Conservation (phyloP, 116 monocot species). For the Phalaenopsis hybrid region DNA sequence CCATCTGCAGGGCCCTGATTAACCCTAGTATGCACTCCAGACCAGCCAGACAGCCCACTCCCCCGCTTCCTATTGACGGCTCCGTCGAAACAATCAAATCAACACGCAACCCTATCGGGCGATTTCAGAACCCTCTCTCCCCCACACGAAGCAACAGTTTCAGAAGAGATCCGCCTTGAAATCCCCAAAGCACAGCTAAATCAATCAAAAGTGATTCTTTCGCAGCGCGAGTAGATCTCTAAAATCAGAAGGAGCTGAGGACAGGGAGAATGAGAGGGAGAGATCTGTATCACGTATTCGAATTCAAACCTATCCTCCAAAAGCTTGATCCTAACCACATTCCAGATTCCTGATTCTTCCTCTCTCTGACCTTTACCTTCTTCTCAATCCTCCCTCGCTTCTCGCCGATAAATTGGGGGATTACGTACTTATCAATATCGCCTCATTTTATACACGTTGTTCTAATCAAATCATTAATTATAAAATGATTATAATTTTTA, state of each 20-base stretch:
- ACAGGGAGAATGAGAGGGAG: too few species aligned
- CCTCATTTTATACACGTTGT: too few species aligned
- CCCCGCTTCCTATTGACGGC: slow-evolving; percentile 3
- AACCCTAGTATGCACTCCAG: slow-evolving; percentile 62
- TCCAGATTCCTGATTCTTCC: background rate
- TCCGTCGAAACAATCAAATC: slow-evolving; percentile 62
- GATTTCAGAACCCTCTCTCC: background rate
- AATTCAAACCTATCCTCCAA: slow-evolving; percentile 66
- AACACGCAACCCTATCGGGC: slow-evolving; percentile 17
- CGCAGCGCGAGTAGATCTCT: background rate
- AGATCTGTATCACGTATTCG: background rate
- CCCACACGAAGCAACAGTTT: background rate
- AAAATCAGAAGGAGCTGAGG: background rate
- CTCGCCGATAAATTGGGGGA: too few species aligned
- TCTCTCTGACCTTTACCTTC: background rate
- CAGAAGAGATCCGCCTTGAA: background rate
- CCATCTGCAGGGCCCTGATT: slow-evolving; percentile 68
- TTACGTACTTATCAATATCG: too few species aligned
- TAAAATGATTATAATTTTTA: too few species aligned
- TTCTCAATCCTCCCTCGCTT: background rate
- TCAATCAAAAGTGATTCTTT: background rate
- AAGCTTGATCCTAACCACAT: slow-evolving; percentile 13
- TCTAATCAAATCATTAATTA: too few species aligned
- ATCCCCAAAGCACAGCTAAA: background rate
- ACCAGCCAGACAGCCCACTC: slow-evolving; percentile 19